Percentiles rank a stretch among this genome's conserved stretches.
Conservation (phyloP, 192 early-diverging fungal species). For the Gaertneriomyces semiglobifer region DNA sequence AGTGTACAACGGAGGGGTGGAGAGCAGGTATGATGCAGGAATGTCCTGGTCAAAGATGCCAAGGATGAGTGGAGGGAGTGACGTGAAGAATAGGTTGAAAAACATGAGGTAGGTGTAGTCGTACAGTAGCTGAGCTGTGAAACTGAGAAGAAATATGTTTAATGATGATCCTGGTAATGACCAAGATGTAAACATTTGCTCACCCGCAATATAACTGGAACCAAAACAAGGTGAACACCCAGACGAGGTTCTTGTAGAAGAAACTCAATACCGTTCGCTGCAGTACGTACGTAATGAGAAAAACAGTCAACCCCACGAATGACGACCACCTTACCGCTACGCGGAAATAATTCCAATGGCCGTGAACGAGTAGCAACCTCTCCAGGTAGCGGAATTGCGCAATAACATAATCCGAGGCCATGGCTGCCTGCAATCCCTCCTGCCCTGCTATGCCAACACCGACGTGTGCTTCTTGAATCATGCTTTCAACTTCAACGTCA, state of each 20-base stretch:
- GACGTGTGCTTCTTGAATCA: constrained; percentile 92
- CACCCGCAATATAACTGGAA: constrained; percentile 83
- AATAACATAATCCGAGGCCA: constrained; percentile 86
- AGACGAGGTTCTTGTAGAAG: constrained; percentile 96
- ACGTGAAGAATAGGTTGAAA: constrained; percentile 86
- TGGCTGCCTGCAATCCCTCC: constrained; percentile 84
- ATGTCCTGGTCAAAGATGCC: constrained; percentile 70
- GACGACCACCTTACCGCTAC: constrained; percentile 46
- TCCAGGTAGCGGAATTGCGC: constrained; percentile 83
- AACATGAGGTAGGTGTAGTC: constrained; percentile 87
- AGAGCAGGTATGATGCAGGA: constrained; percentile 41
- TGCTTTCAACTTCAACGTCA: constrained; percentile 44
- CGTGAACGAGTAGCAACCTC: constrained; percentile 85
- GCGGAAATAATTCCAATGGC: constrained; percentile 93
- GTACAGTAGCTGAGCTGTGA: constrained; percentile 48
- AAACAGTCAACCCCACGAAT: too few relatives aligned
- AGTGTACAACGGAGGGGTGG: constrained; percentile 62
- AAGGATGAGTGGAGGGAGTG: constrained; percentile 62
- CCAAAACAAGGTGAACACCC: constrained; percentile 88
- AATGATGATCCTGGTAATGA: neutral
- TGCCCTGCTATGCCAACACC: constrained; percentile 88
- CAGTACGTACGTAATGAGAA: neutral
- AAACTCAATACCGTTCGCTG: constrained; percentile 85
- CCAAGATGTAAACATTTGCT: constrained; percentile 20
- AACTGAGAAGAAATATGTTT: constrained; percentile 33